Evolutionary conservation across 768 basidiomycete species (phyloP), one percentile per base, ranked within the genome.

Genomic region (Boletus huronensis): DNA sequence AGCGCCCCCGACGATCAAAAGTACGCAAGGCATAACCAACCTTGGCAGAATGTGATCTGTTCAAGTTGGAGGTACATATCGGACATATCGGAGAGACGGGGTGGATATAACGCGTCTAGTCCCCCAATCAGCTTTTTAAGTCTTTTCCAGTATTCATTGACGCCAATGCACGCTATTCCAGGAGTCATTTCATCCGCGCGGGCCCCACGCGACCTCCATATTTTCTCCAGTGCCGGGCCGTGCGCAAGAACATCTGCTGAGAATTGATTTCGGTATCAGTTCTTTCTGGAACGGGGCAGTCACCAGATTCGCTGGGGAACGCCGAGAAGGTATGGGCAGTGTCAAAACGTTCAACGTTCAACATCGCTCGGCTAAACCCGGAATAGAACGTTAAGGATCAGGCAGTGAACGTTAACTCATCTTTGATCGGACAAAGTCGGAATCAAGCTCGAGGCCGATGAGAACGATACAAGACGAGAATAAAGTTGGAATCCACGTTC

Each of bases 11-110:
- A 48, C 0, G 25, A 35, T 13, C 25, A 11, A 17, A 32, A 17
- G n/a, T 21, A 28, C 6, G 5, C 16, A 26, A 42, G 26, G 11
- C 13, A 35, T 13, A 17, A 32, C 62, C 5, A 35, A 59, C 62
- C 44, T 52, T 56, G 57, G 28, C 50, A 54, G 13, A 54, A 40
- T 8, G 2, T 16, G 10, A 63, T 26, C 16, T 59, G n/a, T n/a
- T n/a, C n/a, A n/a, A n/a, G 49, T 32, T 38, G 54, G 32, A 59
- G 29, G 32, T 34, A 58, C 21, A 46, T 7, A 17, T 21, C 16
- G 25, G 47, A 14, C 60, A 62, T 62, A 29, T 5, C 13, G 19
- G 7, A 35, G 28, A 53, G 19, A n/a, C 13, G 39, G 41, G 14
- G 13, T 48, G 41, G 23, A 17, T 2, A 25, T 1, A 16, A n/a